These are phyloP conservation scores for Dianthus caryophyllus DNA, from an alignment of 148 eudicot species.

Conservation along the genomic window DNA sequence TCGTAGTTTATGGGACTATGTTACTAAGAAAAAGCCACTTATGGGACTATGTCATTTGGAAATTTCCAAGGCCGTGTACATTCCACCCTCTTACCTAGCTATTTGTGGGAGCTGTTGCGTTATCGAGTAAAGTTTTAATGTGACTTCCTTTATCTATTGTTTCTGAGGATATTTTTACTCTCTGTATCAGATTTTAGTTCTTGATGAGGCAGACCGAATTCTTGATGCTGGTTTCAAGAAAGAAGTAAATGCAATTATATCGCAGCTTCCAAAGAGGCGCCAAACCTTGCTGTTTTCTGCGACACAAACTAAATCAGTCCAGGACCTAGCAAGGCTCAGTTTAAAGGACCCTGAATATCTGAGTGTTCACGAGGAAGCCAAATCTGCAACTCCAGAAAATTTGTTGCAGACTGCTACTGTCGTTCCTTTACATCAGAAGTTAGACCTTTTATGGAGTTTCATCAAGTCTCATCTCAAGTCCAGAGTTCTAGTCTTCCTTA, in stretches of 20 bases:
- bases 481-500: constrained; percentile 80
- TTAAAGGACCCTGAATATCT: constrained; percentile 93
- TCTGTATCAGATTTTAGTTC: constrained; percentile 74
- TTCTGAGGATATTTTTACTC: constrained; percentile 34
- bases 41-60: too few relatives aligned
- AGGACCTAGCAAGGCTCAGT: constrained; percentile 92
- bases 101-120: too few relatives aligned
- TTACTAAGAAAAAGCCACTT: too few relatives aligned
- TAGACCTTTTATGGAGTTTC: constrained; percentile 92
- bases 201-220: constrained; percentile 96
- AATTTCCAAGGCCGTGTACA: too few relatives aligned
- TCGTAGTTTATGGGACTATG: too few relatives aligned
- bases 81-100: too few relatives aligned
- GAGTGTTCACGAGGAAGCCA: constrained; percentile 82
- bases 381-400: constrained; percentile 67
- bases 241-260: constrained; percentile 69
- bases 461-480: constrained; percentile 77
- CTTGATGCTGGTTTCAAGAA: constrained; percentile 85
- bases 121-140: too few relatives aligned
- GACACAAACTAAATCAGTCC: constrained; percentile 90
- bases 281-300: constrained; percentile 92
- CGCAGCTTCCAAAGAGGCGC: constrained; percentile 73
- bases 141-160: too few relatives aligned
- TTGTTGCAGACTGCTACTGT: constrained; percentile 63
- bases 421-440: constrained; percentile 75